Conservation (phyloP, 2,329 filamentous ascomycete species). For the Chalara sp. region DNA sequence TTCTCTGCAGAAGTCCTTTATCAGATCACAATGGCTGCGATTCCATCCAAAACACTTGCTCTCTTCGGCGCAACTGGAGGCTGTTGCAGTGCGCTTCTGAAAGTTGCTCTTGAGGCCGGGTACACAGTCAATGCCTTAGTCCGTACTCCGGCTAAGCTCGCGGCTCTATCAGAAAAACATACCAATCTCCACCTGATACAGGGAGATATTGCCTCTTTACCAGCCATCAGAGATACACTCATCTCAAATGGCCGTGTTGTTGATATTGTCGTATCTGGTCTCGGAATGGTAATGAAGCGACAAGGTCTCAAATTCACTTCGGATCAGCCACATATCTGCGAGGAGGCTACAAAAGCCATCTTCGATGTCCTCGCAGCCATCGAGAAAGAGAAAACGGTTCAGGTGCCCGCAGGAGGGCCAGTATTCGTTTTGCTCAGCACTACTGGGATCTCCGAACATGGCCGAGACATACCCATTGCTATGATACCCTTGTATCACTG, state of each 20-base stretch:
- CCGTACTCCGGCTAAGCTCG: slow-evolving; percentile 1
- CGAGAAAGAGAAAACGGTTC: slow-evolving; percentile 12
- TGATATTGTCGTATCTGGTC: slow-evolving; percentile 39
- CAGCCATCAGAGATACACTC: not conserved
- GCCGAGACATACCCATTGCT: slow-evolving; percentile 36
- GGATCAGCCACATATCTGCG: slow-evolving; percentile 43
- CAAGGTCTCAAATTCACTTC: slow-evolving; percentile 28
- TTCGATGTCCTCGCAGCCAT: slow-evolving; percentile 27
- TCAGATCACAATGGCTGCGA: no score
- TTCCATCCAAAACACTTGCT: slow-evolving; percentile 1
- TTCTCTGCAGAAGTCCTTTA: no score
- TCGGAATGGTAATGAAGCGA: slow-evolving; percentile 31
- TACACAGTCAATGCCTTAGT: slow-evolving; percentile 5
- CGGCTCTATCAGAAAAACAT: not conserved
- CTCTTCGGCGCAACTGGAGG: slow-evolving; percentile 11
- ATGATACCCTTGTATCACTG: slow-evolving; percentile 38
- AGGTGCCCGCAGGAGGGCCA: slow-evolving; percentile 20
- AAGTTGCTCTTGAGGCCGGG: slow-evolving; percentile 2
- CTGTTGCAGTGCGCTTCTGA: slow-evolving; percentile 1
- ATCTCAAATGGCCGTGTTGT: slow-evolving; percentile 28
- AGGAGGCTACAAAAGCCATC: slow-evolving; percentile 36
- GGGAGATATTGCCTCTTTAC: not conserved
- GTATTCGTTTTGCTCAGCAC: slow-evolving; percentile 33
- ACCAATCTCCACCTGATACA: slow-evolving; percentile 2
- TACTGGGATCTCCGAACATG: slow-evolving; percentile 34